Percentiles rank a stretch among this genome's conserved stretches.
Evolutionary conservation across 257 asterid species (phyloP).

Genomic region (Dorcoceras hygrometricum): DNA sequence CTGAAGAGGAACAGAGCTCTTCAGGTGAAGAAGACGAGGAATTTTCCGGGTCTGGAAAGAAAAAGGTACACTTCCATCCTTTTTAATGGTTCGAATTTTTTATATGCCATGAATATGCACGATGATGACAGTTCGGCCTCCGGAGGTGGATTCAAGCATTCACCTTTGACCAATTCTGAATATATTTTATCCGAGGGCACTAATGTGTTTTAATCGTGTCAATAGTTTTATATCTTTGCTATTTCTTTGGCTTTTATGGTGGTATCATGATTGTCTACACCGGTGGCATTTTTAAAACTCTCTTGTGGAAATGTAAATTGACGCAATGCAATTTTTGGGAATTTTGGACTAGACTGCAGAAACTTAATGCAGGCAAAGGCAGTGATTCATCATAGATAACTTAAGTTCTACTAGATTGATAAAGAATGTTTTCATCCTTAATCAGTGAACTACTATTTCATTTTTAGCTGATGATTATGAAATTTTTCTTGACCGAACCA

Average conservation of each 20-base stretch:
- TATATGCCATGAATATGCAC: no score
- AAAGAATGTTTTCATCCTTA: background rate
- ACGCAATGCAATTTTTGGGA: background rate
- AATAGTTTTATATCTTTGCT: no score
- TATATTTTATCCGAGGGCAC: background rate
- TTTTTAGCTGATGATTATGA: constrained; percentile 1
- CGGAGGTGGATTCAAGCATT: background rate
- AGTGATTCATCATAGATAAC: background rate
- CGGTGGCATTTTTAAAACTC: no score
- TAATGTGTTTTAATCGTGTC: background rate
- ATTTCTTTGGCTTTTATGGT: background rate
- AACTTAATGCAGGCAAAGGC: background rate
- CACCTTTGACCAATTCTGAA: background rate
- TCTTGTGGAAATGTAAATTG: background rate
- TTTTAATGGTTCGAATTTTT: background rate
- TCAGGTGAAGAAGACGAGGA: constrained; percentile 55
- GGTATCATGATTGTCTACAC: background rate
- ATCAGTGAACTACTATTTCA: background rate
- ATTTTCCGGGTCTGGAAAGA: constrained; percentile 38
- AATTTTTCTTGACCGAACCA: constrained; percentile 4
- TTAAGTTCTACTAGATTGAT: background rate
- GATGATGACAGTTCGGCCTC: background rate
- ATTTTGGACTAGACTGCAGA: background rate
- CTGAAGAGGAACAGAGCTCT: constrained; percentile 40
- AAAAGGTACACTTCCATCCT: constrained; percentile 40